Conservation (phyloP, 805 yeast genomes). For the Scheffersomyces spartinae region DNA sequence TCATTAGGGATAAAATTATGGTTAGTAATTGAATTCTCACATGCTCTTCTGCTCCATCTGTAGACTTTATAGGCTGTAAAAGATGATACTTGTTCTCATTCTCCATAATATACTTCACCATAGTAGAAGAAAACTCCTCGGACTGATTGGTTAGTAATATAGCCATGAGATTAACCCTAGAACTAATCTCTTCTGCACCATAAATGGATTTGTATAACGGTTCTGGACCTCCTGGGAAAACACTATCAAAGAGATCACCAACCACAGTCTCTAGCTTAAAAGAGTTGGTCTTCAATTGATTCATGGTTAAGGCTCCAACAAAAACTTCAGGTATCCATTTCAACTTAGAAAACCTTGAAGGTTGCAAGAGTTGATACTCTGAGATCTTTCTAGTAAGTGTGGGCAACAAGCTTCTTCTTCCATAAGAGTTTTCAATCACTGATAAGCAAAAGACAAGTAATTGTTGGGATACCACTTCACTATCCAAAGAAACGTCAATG, state of each 20-base stretch:
- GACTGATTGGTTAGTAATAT: conserved; percentile 26
- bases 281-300: conserved; percentile 44
- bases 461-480: conserved; percentile 12
- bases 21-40: conserved; percentile 47
- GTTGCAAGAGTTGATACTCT: conserved; percentile 25
- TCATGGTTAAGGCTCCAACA: conserved; percentile 31
- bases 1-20: conserved; percentile 36
- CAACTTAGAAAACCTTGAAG: conserved; percentile 23
- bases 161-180: conserved; percentile 39
- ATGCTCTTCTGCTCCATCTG: conserved; percentile 63
- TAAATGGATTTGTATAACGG: conserved; percentile 39
- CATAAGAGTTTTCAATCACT: conserved; percentile 37
- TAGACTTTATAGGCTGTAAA: conserved; percentile 37
- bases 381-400: conserved; percentile 36
- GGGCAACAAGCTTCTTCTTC: conserved; percentile 64
- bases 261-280: conserved; percentile 51
- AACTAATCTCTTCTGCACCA: conserved; percentile 46
- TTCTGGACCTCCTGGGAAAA: too few species aligned
- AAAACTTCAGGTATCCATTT: conserved; percentile 43
- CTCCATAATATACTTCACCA: conserved; percentile 26
- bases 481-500: conserved; percentile 22
- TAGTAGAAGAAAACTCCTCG: conserved; percentile 12
- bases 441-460: conserved; percentile 27
- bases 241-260: conserved; percentile 38
- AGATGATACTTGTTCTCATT: conserved; percentile 30